These are phyloP conservation scores for Pythium pyrilobum DNA, from an alignment of 352 stramenopile species.

Conservation along the genomic window DNA sequence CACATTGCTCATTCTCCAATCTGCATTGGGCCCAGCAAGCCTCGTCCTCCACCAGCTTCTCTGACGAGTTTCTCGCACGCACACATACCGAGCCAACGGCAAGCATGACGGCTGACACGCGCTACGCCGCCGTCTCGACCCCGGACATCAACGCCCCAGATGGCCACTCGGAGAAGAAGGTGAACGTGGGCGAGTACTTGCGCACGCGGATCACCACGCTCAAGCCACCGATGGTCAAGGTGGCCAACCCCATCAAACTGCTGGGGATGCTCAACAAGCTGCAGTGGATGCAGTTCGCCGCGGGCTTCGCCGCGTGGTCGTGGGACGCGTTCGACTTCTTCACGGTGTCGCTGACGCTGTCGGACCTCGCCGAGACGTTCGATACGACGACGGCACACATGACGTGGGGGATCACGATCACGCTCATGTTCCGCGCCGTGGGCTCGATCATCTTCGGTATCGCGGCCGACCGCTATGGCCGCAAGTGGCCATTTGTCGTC, in stretches of 20 bases:
- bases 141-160: background rate
- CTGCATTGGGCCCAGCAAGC: too few species aligned
- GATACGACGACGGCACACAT: conserved; percentile 34
- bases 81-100: too few species aligned
- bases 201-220: too few species aligned
- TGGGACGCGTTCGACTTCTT: conserved; percentile 60
- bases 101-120: too few species aligned
- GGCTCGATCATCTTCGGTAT: conserved; percentile 38
- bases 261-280: background rate
- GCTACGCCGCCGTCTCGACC: conserved; percentile 10
- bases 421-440: conserved; percentile 44
- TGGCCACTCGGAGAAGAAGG: background rate
- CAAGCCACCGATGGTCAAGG: conserved; percentile 21
- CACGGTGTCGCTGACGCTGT: conserved; percentile 42
- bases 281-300: conserved; percentile 4
- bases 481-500: conserved; percentile 1
- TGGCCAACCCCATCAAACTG: conserved; percentile 4
- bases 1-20: too few species aligned
- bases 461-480: conserved; percentile 31
- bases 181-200: conserved; percentile 28
- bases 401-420: conserved; percentile 46
- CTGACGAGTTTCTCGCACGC: too few species aligned
- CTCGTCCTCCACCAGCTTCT: too few species aligned
- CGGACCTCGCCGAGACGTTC: conserved; percentile 38
- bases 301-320: conserved; percentile 32